A percentile compares a stretch with the other conserved stretches of the same genome.
These are phyloP conservation scores for Ceratocystis colombiana DNA, from an alignment of 2,329 filamentous ascomycete species.

Conservation along the genomic window DNA sequence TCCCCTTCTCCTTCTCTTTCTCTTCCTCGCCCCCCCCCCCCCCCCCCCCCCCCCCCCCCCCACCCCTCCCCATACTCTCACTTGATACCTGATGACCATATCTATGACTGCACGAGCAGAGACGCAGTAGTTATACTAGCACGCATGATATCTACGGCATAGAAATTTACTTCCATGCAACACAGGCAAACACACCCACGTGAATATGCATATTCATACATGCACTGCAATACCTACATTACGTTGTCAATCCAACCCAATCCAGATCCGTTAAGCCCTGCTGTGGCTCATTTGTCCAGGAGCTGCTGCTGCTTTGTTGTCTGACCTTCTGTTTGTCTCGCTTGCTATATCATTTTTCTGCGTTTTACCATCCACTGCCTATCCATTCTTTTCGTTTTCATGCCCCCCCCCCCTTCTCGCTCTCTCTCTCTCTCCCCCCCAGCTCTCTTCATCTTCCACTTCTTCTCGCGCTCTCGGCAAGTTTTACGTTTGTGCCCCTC, in stretches of 20 bases:
- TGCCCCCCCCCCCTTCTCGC: background rate
- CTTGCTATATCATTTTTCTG: background rate
- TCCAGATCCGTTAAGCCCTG: background rate
- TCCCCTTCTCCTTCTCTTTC: too few relatives aligned
- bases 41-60: background rate
- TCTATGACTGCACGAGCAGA: background rate
- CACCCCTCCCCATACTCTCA: background rate
- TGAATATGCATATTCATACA: constrained; percentile 10
- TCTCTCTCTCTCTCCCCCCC: too few relatives aligned
- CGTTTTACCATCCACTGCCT: background rate
- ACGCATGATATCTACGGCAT: background rate
- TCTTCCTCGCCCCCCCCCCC: too few relatives aligned
- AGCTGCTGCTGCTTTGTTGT: background rate
- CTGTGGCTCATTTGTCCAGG: background rate
- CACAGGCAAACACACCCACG: background rate
- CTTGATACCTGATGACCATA: background rate
- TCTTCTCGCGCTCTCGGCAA: too few relatives aligned
- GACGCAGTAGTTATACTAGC: background rate
- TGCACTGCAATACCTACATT: background rate
- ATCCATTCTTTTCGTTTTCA: background rate
- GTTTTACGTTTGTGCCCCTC: too few relatives aligned
- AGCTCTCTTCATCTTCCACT: too few relatives aligned
- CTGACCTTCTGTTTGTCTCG: constrained; percentile 6
- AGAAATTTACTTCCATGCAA: background rate
- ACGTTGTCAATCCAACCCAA: too few relatives aligned